phyloP scores from a whole-genome alignment of 495 filamentous ascomycete genomes.

The Lophiotrema nucula region DNA sequence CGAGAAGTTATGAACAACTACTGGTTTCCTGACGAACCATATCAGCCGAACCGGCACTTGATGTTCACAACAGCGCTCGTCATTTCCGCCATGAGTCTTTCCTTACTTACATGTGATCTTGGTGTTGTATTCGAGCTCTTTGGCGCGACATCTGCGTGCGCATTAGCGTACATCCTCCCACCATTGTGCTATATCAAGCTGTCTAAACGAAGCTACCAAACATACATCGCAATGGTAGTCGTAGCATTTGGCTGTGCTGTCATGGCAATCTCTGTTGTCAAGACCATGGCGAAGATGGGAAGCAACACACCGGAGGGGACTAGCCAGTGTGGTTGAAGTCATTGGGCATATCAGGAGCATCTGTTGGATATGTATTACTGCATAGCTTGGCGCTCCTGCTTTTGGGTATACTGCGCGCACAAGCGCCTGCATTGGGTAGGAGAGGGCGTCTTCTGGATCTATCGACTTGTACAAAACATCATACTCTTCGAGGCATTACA shows the following conservation, averaged over 20 bases:
- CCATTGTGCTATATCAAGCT: constrained; percentile 94
- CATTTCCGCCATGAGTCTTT: constrained; percentile 70
- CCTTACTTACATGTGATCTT: constrained; percentile 84
- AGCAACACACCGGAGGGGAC: neutral
- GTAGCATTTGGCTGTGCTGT: constrained; percentile 33
- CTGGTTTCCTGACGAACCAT: constrained; percentile 78
- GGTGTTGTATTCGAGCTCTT: constrained; percentile 94
- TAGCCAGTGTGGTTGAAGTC: constrained; percentile 9
- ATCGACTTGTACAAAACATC: no score
- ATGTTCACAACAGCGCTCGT: constrained; percentile 80
- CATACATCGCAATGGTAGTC: constrained; percentile 21
- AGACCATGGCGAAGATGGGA: constrained; percentile 35
- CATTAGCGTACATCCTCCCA: constrained; percentile 91
- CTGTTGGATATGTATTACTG: neutral
- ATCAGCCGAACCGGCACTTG: constrained; percentile 79
- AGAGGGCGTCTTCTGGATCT: neutral
- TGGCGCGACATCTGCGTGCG: constrained; percentile 89
- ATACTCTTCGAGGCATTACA: no score
- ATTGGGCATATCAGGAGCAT: neutral
- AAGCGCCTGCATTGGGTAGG: constrained; percentile 11
- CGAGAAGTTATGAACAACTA: constrained; percentile 95
- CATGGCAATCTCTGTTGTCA: constrained; percentile 24
- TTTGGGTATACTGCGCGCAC: constrained; percentile 6
- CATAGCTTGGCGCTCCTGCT: constrained; percentile 11
- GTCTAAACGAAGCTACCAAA: constrained; percentile 51